Evolutionary conservation across 257 asterid species (phyloP), one percentile per base, ranked within the genome.

Genomic region (Salvia hispanica): DNA sequence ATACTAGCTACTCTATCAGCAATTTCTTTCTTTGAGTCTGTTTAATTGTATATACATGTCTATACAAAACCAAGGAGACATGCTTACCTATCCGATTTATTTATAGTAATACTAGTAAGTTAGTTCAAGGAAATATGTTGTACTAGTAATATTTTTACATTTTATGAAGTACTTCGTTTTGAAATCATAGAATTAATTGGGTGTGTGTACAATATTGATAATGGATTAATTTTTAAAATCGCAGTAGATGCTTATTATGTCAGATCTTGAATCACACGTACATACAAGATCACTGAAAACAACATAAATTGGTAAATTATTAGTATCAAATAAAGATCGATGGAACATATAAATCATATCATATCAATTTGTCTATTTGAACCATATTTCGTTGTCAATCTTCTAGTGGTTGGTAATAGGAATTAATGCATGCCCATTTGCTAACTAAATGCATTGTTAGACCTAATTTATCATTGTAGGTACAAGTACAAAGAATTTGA

Each of bases 371-470:
- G 9, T 57, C 48, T 15, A 67, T 8, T 58, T 58, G 57, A 43
- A 42, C 50, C 13, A 18, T 34, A 54, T 70, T 67, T 76, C 63
- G 16, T 45, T 71, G 7, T 70, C 77, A 66, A 70, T 48, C 43
- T 21, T 59, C 51, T 51, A 58, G 67, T 58, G 72, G 78, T 76
- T 72, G 81, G 79, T 76, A 52, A 12, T 39, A 42, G 48, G 15
- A 67, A 54, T 79, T 63, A 79, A 69, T 69, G 76, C 64, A 4
- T 34, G 69, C 59, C 76, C 59, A 72, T 63, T 78, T 71, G 62
- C 46, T 33, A 66, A 73, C 60, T 70, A 65, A 72, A 64, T 65
- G 61, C 75, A 34, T 37, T 55, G 55, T 65, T 48, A 52, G 36
- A 67, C 16, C 8, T 59, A 10, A 58, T 69, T 70, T 60, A 31